Evolutionary conservation across 2,329 filamentous ascomycete genomes (phyloP).

Genomic region (Penicillium polonicum): DNA sequence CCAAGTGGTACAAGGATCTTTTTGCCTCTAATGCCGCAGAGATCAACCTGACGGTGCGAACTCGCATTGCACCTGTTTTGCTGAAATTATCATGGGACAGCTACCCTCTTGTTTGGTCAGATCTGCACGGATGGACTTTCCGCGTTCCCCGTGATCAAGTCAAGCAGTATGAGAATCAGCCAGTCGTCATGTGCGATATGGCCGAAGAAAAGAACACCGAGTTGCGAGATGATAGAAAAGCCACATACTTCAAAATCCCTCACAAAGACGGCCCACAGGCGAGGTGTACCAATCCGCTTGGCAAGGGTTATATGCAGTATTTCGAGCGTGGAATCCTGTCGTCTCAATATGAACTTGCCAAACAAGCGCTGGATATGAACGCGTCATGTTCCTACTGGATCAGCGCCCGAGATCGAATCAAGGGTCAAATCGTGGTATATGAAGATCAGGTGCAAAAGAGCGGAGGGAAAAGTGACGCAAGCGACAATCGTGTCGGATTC

Average conservation of each 20-base stretch:
- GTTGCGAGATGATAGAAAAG: slow-evolving; percentile 64
- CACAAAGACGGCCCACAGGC: slow-evolving; percentile 91
- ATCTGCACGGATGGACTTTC: slow-evolving; percentile 91
- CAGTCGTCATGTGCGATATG: slow-evolving; percentile 74
- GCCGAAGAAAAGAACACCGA: slow-evolving; percentile 66
- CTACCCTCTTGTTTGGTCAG: slow-evolving; percentile 87
- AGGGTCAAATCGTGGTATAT: slow-evolving; percentile 92
- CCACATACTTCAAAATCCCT: slow-evolving; percentile 86
- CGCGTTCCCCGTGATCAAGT: slow-evolving; percentile 65
- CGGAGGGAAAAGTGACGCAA: slow-evolving; percentile 19
- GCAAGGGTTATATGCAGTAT: slow-evolving; percentile 85
- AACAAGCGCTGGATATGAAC: slow-evolving; percentile 96
- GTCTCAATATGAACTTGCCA: slow-evolving; percentile 85
- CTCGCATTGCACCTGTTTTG: slow-evolving; percentile 80
- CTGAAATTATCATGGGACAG: slow-evolving; percentile 86
- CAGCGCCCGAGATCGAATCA: slow-evolving; percentile 88
- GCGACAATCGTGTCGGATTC: slow-evolving; percentile 60
- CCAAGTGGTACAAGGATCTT: slow-evolving; percentile 92
- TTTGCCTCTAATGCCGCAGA: slow-evolving; percentile 64
- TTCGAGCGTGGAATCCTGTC: slow-evolving; percentile 87
- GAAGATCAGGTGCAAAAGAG: slow-evolving; percentile 56
- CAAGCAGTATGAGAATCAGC: slow-evolving; percentile 65
- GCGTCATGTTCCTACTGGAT: slow-evolving; percentile 99
- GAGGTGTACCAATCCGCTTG: slow-evolving; percentile 81
- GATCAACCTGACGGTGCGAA: slow-evolving; percentile 80